These are phyloP conservation scores for Bonia amplexicaulis DNA, from an alignment of 176 grass and related monocot species.

Conservation along the genomic window DNA sequence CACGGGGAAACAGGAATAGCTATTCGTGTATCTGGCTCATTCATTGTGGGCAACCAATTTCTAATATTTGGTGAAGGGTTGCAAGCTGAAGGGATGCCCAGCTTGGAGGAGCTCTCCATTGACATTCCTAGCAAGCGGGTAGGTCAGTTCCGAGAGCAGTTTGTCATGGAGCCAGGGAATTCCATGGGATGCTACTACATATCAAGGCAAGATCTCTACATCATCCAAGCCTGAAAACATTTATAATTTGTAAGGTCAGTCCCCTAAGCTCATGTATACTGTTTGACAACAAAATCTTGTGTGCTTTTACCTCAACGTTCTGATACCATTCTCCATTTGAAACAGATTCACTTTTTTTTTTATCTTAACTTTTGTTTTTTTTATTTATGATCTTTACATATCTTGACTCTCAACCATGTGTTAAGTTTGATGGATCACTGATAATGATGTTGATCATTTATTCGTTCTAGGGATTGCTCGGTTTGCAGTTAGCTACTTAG, in stretches of 20 bases:
- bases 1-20: slow-evolving; percentile 51
- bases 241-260: slow-evolving; percentile 11
- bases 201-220: slow-evolving; percentile 79
- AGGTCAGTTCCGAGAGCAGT: slow-evolving; percentile 75
- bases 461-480: not conserved
- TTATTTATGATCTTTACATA: not conserved
- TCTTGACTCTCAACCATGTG: not conserved
- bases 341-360: not conserved
- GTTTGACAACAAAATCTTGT: not conserved
- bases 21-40: slow-evolving; percentile 75
- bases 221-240: slow-evolving; percentile 40
- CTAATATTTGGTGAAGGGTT: slow-evolving; percentile 75
- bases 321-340: not conserved
- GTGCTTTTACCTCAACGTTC: not conserved
- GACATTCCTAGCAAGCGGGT: slow-evolving; percentile 67
- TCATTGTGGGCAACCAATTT: slow-evolving; percentile 79
- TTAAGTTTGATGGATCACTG: not conserved
- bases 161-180: slow-evolving; percentile 64
- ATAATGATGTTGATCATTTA: not conserved
- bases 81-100: slow-evolving; percentile 86
- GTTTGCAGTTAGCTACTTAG: not conserved
- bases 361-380: too few relatives aligned
- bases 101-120: slow-evolving; percentile 53
- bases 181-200: slow-evolving; percentile 64
- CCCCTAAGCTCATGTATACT: not conserved